Evolutionary conservation across 129 eudicot genomes (phyloP).

Genomic region (sunflower (Helianthus annuus)): HanXRQr2.0-SUNRISE NC_035449.2:15115117-15115616

Average conservation of each 20-base stretch:
- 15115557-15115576: not conserved
- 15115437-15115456: no score
- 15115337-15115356: conserved; percentile 94
- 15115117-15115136: no score
- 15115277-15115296: conserved; percentile 64
- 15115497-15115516: not conserved
- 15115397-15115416: conserved; percentile 83
- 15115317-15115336: conserved; percentile 90
- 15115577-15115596: no score
- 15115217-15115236: no score
- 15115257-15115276: not conserved
- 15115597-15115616: no score
- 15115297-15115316: conserved; percentile 95
- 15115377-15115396: conserved; percentile 83
- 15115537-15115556: no score
- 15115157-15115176: no score
- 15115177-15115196: no score
- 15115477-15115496: not conserved
- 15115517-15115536: not conserved
- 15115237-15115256: no score
- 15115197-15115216: no score
- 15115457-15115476: not conserved
- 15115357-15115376: conserved; percentile 88
- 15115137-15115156: no score
- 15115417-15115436: not conserved